Conservation (phyloP, 2,329 filamentous ascomycete genomes). For the Allantophomopsis cytisporea region DNA sequence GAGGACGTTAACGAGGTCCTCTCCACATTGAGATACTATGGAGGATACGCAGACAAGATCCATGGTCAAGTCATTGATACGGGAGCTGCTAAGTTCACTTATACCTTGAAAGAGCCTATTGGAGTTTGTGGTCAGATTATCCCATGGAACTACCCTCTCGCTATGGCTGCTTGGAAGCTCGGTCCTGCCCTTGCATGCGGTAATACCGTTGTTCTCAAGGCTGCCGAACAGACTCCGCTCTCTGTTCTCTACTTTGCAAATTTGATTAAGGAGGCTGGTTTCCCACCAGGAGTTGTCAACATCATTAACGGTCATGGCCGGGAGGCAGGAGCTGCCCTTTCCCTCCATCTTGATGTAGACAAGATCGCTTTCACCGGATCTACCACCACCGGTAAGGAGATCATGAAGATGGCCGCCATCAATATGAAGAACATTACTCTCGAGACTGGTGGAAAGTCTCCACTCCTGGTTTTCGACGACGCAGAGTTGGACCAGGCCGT, state of each 20-base stretch:
- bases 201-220: conserved; percentile 51
- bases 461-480: conserved; percentile 49
- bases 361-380: conserved; percentile 74
- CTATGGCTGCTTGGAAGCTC: conserved; percentile 68
- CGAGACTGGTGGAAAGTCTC: conserved; percentile 55
- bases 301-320: conserved; percentile 59
- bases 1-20: conserved; percentile 51
- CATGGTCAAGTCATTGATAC: conserved; percentile 67
- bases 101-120: conserved; percentile 63
- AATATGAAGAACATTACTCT: conserved; percentile 54
- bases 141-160: conserved; percentile 70
- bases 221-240: conserved; percentile 54
- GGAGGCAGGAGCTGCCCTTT: conserved; percentile 55
- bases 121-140: conserved; percentile 69
- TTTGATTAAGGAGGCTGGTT: conserved; percentile 59
- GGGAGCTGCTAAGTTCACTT: conserved; percentile 56
- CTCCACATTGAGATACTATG: conserved; percentile 56
- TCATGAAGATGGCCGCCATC: conserved; percentile 60
- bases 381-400: conserved; percentile 56
- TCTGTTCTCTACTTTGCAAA: conserved; percentile 52
- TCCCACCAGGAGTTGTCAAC: conserved; percentile 67
- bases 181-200: conserved; percentile 53
- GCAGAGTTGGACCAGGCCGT: conserved; percentile 55
- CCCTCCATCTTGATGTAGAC: conserved; percentile 53
- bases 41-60: conserved; percentile 69